Conservation (phyloP, 2,329 filamentous ascomycete species). For the Hymenoscyphus linearis region DNA sequence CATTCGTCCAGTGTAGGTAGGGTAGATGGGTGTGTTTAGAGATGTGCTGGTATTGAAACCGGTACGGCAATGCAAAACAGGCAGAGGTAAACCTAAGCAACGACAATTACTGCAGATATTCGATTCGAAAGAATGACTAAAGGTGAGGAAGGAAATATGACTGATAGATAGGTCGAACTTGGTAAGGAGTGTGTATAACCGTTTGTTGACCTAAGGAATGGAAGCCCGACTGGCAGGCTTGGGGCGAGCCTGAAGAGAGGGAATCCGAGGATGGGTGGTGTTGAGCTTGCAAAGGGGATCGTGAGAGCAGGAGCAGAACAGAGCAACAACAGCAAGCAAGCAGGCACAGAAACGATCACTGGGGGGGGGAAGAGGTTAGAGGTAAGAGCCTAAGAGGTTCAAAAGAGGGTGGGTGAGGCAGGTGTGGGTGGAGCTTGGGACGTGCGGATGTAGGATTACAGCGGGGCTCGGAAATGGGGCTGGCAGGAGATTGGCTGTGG, state of each 20-base stretch:
- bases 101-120: slow-evolving; percentile 3
- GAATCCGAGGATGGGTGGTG: neutral
- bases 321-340: no score
- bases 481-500: neutral
- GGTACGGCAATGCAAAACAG: slow-evolving; percentile 8
- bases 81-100: neutral
- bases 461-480: neutral
- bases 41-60: slow-evolving; percentile 23
- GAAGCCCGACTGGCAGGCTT: slow-evolving; percentile 43
- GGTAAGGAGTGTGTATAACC: slow-evolving; percentile 35
- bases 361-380: neutral
- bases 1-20: no score
- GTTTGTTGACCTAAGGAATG: slow-evolving; percentile 42
- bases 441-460: neutral
- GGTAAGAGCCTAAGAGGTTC: neutral
- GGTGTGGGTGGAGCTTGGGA: neutral
- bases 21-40: no score
- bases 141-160: slow-evolving; percentile 22
- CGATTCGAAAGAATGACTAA: slow-evolving; percentile 32
- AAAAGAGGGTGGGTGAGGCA: neutral
- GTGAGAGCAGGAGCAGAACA: no score
- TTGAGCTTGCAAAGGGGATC: neutral
- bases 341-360: no score
- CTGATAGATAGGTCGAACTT: neutral
- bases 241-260: neutral